Conservation (phyloP, 345 rosid species). For the Sonneratia alba region DNA sequence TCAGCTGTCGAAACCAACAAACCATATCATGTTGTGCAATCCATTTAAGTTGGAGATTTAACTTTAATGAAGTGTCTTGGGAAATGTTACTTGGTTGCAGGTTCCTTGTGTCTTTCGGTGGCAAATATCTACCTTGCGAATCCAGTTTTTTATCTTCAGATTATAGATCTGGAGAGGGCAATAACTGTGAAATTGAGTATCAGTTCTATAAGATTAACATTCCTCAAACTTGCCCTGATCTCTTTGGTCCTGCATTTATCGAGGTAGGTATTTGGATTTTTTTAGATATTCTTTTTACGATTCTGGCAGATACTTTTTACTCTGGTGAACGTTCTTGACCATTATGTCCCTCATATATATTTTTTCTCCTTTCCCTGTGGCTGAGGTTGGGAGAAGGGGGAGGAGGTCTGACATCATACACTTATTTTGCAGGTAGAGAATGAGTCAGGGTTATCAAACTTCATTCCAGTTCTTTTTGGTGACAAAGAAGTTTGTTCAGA, state of each 20-base stretch:
- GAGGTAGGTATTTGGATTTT: slow-evolving; percentile 37
- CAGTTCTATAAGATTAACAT: slow-evolving; percentile 52
- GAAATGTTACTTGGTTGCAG: slow-evolving; percentile 29
- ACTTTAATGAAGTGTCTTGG: slow-evolving; percentile 1
- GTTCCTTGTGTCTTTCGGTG: slow-evolving; percentile 82
- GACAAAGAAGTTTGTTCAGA: slow-evolving; percentile 66
- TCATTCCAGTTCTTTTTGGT: slow-evolving; percentile 70
- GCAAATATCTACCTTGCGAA: slow-evolving; percentile 66
- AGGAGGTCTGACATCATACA: background rate
- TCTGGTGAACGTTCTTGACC: too few relatives aligned
- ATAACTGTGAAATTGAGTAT: slow-evolving; percentile 30
- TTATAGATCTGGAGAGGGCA: slow-evolving; percentile 25
- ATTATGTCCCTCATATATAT: background rate
- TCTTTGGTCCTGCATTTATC: slow-evolving; percentile 85
- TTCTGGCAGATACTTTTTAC: slow-evolving; percentile 8
- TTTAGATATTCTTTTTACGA: background rate
- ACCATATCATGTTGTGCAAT: background rate
- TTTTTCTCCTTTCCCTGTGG: background rate
- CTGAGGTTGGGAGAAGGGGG: background rate
- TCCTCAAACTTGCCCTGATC: slow-evolving; percentile 44
- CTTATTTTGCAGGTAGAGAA: slow-evolving; percentile 60
- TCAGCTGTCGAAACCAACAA: background rate
- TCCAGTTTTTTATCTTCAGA: slow-evolving; percentile 39
- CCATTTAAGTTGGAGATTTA: background rate
- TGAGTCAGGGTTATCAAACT: slow-evolving; percentile 82